Conservation (phyloP, 2,329 filamentous ascomycete species). For the Fusarium nanum region DNA sequence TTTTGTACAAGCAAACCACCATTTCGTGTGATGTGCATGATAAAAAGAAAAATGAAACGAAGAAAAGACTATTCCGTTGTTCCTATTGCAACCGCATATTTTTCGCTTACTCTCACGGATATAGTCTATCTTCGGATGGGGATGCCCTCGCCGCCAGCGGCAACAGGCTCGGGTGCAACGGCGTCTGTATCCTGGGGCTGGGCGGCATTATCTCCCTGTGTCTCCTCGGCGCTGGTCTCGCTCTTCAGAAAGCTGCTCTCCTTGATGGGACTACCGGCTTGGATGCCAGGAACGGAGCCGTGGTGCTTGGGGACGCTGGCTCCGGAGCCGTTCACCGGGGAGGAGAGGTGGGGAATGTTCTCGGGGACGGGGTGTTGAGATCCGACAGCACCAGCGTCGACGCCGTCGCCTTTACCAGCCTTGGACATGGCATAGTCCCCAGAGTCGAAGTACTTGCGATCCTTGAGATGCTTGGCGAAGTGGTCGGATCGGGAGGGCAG, state of each 20-base stretch:
- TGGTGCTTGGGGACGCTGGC: slow-evolving; percentile 53
- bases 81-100: slow-evolving; percentile 3
- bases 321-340: slow-evolving; percentile 62
- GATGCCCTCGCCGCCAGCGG: slow-evolving; percentile 58
- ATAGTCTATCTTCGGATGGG: slow-evolving; percentile 69
- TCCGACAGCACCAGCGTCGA: slow-evolving; percentile 92
- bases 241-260: slow-evolving; percentile 89
- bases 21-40: slow-evolving; percentile 18
- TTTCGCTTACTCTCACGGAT: slow-evolving; percentile 8
- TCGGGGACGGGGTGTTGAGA: slow-evolving; percentile 94
- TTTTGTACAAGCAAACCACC: slow-evolving; percentile 31
- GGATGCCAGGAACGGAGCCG: slow-evolving; percentile 60
- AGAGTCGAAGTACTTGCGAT: slow-evolving; percentile 98
- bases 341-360: slow-evolving; percentile 90
- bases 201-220: slow-evolving; percentile 51
- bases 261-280: slow-evolving; percentile 85
- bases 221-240: slow-evolving; percentile 76
- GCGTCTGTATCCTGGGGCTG: slow-evolving; percentile 55
- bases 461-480: slow-evolving; percentile 98
- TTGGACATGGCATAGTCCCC: slow-evolving; percentile 97
- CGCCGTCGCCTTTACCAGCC: slow-evolving; percentile 94
- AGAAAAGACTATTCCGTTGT: not conserved
- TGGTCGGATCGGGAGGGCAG: slow-evolving; percentile 96
- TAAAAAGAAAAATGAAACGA: not conserved
- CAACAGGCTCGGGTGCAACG: slow-evolving; percentile 34